Evolutionary conservation across 768 basidiomycete species (phyloP).

Genomic region (Rhizopogon vesiculosus): DNA sequence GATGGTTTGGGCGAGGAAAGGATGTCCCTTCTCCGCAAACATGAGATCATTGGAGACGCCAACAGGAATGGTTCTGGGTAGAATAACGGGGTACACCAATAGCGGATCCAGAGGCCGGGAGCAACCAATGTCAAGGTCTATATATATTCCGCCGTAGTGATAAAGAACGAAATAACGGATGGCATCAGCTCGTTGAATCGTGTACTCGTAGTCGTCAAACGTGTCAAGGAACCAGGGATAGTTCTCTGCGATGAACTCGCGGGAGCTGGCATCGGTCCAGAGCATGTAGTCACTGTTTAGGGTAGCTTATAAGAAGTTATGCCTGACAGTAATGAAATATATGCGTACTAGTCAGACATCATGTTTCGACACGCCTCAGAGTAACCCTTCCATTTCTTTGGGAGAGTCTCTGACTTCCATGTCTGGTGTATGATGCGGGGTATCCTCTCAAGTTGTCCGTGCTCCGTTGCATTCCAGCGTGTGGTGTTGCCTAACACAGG

Average conservation of each 20-base stretch:
- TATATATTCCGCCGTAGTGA: conserved; percentile 91
- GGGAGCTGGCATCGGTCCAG: conserved; percentile 92
- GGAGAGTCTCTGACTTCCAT: conserved; percentile 90
- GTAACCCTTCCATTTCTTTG: conserved; percentile 72
- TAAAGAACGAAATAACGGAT: conserved; percentile 98
- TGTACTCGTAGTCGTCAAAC: conserved; percentile 87
- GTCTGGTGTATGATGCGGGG: conserved; percentile 97
- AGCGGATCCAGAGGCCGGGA: conserved; percentile 81
- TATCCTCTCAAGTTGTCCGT: conserved; percentile 66
- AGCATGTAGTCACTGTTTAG: conserved; percentile 83
- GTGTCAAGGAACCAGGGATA: conserved; percentile 94
- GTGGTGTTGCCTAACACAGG: conserved; percentile 48
- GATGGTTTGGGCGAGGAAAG: conserved; percentile 90
- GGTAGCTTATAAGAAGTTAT: conserved; percentile 10
- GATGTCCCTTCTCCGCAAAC: conserved; percentile 79
- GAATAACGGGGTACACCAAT: conserved; percentile 79
- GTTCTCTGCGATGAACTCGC: conserved; percentile 81
- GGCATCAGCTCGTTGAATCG: conserved; percentile 93
- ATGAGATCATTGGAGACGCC: conserved; percentile 98
- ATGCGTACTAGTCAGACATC: conserved; percentile 93
- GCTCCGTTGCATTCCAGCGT: conserved; percentile 60
- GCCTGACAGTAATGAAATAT: conserved; percentile 5
- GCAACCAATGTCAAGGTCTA: conserved; percentile 97
- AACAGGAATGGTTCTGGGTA: conserved; percentile 94
- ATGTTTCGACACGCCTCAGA: conserved; percentile 84